Base-by-base conservation (phyloP, 768 basidiomycete species). In the Boletus tomentosulus region DNA sequence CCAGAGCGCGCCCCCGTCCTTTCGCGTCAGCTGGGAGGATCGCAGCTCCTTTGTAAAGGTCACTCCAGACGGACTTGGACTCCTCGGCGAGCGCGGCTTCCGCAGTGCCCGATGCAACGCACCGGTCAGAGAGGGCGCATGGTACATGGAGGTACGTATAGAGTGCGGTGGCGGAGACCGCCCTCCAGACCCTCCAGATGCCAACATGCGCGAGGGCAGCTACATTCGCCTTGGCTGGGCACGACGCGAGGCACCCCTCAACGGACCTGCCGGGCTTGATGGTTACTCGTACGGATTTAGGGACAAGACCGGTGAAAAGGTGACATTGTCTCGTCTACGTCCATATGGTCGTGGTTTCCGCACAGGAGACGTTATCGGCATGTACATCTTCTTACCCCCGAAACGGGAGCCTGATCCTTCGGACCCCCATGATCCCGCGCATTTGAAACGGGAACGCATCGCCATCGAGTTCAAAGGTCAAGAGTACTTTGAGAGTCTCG, bases 391-490 rank as follows among this genome's bases (percentile, higher is more conserved):
- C 37, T 82, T 98, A 7, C 96, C 97, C 4, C 77, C 81, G 0
- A 78, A 79, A 31, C 80, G 83, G 31, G 67, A 78, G 61, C 77
- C 86, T 15, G 70, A 81, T 60, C 71, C 73, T 43, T 76, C 81
- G 37, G 90, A 95, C 64, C 78, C 79, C 1, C 73, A 83, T 59
- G 90, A 97, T 67, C 89, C 95, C 10, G 87, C 89, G 5, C 86
- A 86, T 58, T 72, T 97, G 57, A 83, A 85, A 58, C 84, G 97
- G 51, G 90, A 93, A 65, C 89, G 97, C 51, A 89, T 96, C 56
- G 84, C 95, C 4, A 95, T 99, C 66, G 89, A 90, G 55, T 90
- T 92, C 72, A 97, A 96, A 71, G 91, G 91, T n/a, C 94, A 96
- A 71, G 89, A 92, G 58, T 94, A 95, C 68, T 98, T 98, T 69